Evolutionary conservation across 2,329 filamentous ascomycete genomes (phyloP).

Genomic region (Fusarium pseudocircinatum): DNA sequence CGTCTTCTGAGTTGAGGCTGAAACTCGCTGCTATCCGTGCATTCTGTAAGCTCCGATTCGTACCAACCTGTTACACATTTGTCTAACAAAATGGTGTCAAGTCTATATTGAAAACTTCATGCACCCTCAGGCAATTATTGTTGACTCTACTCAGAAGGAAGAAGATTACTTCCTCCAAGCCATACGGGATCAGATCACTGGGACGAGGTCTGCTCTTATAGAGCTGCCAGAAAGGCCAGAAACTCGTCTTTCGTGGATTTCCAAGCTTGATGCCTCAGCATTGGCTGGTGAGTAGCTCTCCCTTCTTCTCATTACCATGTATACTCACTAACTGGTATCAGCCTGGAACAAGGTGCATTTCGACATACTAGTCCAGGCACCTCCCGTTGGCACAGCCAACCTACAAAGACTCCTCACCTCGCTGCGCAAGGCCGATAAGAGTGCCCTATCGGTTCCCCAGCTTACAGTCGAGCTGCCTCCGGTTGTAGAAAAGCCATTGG

Average conservation of each 20-base stretch:
- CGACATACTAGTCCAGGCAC: slow-evolving; percentile 85
- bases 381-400: slow-evolving; percentile 74
- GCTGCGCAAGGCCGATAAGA: slow-evolving; percentile 78
- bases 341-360: slow-evolving; percentile 82
- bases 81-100: slow-evolving; percentile 38
- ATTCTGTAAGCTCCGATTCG: slow-evolving; percentile 59
- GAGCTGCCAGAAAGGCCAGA: slow-evolving; percentile 73
- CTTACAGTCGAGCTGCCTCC: slow-evolving; percentile 86
- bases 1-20: slow-evolving; percentile 77
- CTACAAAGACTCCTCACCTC: slow-evolving; percentile 81
- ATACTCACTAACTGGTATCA: slow-evolving; percentile 45
- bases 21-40: slow-evolving; percentile 70
- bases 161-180: slow-evolving; percentile 73
- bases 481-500: slow-evolving; percentile 71
- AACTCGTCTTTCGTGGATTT: slow-evolving; percentile 78
- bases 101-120: slow-evolving; percentile 77
- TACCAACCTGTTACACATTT: not conserved
- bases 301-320: slow-evolving; percentile 22
- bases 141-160: slow-evolving; percentile 75
- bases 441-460: slow-evolving; percentile 73
- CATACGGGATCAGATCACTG: slow-evolving; percentile 63
- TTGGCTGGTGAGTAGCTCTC: slow-evolving; percentile 64
- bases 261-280: slow-evolving; percentile 77
- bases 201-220: slow-evolving; percentile 71
- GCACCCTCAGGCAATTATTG: slow-evolving; percentile 78